phyloP scores from a whole-genome alignment of 768 basidiomycete genomes.

The Trametes gibbosa region DNA sequence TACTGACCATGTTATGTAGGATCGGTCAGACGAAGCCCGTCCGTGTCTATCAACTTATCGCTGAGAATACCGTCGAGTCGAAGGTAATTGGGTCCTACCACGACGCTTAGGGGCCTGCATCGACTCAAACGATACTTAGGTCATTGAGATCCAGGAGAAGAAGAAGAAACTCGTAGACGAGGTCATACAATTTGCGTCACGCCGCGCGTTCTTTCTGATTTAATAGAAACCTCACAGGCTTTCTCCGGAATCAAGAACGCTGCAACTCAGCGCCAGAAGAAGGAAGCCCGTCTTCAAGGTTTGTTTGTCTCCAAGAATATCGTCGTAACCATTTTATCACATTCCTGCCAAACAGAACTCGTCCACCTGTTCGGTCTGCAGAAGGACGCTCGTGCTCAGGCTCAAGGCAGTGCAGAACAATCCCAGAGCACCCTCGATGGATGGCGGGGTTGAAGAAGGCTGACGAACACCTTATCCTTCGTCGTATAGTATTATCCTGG shows the following conservation, averaged over 20 bases:
- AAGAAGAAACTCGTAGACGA: slow-evolving; percentile 80
- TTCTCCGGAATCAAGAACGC: slow-evolving; percentile 79
- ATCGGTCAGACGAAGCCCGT: slow-evolving; percentile 85
- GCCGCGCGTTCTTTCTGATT: too few species aligned
- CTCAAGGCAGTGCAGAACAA: background rate
- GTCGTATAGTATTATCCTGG: background rate
- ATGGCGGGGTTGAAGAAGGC: slow-evolving; percentile 11
- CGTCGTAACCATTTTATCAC: background rate
- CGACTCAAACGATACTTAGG: slow-evolving; percentile 31
- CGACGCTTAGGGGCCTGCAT: background rate
- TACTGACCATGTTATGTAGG: slow-evolving; percentile 25
- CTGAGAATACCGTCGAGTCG: slow-evolving; percentile 85
- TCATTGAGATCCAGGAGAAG: slow-evolving; percentile 82
- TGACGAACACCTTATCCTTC: background rate
- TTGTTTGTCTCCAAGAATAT: slow-evolving; percentile 1
- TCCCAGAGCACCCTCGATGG: slow-evolving; percentile 17
- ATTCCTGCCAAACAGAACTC: slow-evolving; percentile 43
- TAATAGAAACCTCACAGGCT: slow-evolving; percentile 66
- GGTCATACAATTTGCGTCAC: slow-evolving; percentile 34
- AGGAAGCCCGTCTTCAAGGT: slow-evolving; percentile 83
- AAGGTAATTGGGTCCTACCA: slow-evolving; percentile 47
- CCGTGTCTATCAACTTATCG: slow-evolving; percentile 86
- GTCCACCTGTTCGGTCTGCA: slow-evolving; percentile 54
- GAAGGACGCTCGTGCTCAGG: slow-evolving; percentile 19
- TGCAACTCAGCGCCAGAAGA: slow-evolving; percentile 73